Percentiles rank a stretch among this genome's conserved stretches.
Conservation (phyloP, 768 basidiomycete genomes). For the Mycena belliarum region DNA sequence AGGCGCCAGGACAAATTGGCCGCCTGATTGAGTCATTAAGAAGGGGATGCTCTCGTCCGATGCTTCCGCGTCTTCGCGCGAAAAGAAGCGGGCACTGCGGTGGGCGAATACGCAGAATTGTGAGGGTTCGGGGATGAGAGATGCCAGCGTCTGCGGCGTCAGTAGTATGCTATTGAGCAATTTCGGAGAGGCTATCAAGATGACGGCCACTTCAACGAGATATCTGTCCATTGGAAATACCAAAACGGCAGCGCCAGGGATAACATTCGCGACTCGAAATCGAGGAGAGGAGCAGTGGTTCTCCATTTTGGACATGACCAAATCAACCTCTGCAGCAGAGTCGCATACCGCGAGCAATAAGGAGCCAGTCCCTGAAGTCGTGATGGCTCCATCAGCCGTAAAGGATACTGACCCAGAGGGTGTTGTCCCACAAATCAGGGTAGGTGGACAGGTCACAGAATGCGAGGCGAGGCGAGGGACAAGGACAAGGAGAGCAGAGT, state of each 20-base stretch:
- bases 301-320: constrained; percentile 19
- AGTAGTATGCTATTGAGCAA: constrained; percentile 3
- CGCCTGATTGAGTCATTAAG: constrained; percentile 27
- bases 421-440: constrained; percentile 34
- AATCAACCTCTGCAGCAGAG: constrained; percentile 15
- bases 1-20: constrained; percentile 31
- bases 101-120: constrained; percentile 14
- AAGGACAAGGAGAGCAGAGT: constrained; percentile 33
- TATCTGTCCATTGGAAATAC: constrained; percentile 9
- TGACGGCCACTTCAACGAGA: constrained; percentile 7
- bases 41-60: constrained; percentile 23
- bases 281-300: constrained; percentile 15
- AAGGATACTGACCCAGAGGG: constrained; percentile 28
- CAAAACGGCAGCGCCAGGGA: constrained; percentile 3
- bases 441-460: constrained; percentile 25
- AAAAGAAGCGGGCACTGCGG: constrained; percentile 5
- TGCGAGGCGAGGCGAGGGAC: constrained; percentile 26
- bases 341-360: constrained; percentile 28
- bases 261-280: not conserved
- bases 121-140: not conserved
- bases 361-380: constrained; percentile 31
- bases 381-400: constrained; percentile 26
- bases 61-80: not conserved
- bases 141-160: constrained; percentile 1
- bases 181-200: constrained; percentile 7